Percentiles rank a stretch among this genome's conserved stretches.
phyloP scores from a whole-genome alignment of 2,329 filamentous ascomycete species.

The Fusarium sp. region DNA sequence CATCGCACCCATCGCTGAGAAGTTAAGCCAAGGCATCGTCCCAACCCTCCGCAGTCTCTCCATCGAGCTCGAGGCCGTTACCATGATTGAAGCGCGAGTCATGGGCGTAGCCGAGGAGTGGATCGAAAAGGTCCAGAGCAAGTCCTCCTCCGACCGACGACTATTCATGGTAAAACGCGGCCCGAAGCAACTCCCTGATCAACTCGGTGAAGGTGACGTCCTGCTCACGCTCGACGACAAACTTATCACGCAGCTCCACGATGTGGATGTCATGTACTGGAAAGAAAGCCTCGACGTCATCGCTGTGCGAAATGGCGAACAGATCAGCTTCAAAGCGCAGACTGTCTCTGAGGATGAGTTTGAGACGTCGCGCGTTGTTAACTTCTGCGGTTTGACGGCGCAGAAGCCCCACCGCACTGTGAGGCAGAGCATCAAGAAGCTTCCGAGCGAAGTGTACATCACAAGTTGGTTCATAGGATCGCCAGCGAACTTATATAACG shows the following conservation, averaged over 20 bases:
- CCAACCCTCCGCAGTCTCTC: constrained; percentile 90
- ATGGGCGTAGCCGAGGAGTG: constrained; percentile 97
- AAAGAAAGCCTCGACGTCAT: constrained; percentile 82
- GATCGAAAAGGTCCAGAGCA: constrained; percentile 90
- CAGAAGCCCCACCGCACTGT: constrained; percentile 96
- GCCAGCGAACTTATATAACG: constrained; percentile 85
- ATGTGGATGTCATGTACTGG: constrained; percentile 96
- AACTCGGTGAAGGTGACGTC: constrained; percentile 87
- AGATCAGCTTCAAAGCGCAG: constrained; percentile 77
- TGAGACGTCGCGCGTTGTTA: constrained; percentile 89
- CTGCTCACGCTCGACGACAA: constrained; percentile 89
- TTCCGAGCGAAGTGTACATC: constrained; percentile 98
- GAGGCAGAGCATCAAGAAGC: constrained; percentile 93
- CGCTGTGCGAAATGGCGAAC: constrained; percentile 85
- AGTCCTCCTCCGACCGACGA: constrained; percentile 89
- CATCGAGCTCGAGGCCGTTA: constrained; percentile 91
- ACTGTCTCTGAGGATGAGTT: constrained; percentile 90
- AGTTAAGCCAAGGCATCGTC: constrained; percentile 79
- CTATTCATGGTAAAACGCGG: constrained; percentile 97
- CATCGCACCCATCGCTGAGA: constrained; percentile 83
- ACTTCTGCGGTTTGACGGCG: constrained; percentile 92
- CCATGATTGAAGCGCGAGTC: constrained; percentile 94
- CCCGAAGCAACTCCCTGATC: constrained; percentile 58
- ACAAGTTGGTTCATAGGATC: constrained; percentile 84
- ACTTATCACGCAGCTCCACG: constrained; percentile 88